phyloP scores from a whole-genome alignment of 2,329 filamentous ascomycete species.

The Botrytis squamosa region DNA sequence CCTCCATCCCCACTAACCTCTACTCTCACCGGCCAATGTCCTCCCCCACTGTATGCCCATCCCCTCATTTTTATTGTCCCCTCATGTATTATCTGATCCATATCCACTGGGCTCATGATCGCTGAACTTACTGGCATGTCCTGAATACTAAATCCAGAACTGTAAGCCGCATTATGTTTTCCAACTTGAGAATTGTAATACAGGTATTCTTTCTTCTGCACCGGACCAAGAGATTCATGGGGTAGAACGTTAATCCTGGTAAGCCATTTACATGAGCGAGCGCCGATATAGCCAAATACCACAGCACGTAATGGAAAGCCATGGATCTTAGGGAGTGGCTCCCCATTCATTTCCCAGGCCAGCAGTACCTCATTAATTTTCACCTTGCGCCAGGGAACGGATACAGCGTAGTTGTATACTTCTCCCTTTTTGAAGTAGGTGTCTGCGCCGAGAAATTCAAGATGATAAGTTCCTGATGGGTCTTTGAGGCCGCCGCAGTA shows the following conservation, averaged over 20 bases:
- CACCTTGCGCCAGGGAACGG: conserved; percentile 66
- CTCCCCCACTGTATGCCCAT: conserved; percentile 68
- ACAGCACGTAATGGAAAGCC: conserved; percentile 63
- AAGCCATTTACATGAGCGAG: conserved; percentile 68
- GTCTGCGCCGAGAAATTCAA: conserved; percentile 69
- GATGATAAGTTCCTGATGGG: conserved; percentile 53
- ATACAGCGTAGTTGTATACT: conserved; percentile 65
- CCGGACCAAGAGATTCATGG: conserved; percentile 54
- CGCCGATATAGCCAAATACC: conserved; percentile 65
- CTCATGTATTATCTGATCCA: conserved; percentile 43
- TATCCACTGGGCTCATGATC: conserved; percentile 55
- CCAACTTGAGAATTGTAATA: conserved; percentile 68
- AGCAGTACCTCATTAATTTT: conserved; percentile 64
- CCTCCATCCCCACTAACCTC: conserved; percentile 65
- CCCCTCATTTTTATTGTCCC: conserved; percentile 48
- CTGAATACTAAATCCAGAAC: conserved; percentile 64
- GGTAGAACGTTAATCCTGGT: conserved; percentile 61
- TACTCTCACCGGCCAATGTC: conserved; percentile 63
- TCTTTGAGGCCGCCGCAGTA: conserved; percentile 59
- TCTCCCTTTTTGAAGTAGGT: conserved; percentile 68
- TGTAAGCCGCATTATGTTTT: conserved; percentile 59
- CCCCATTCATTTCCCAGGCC: conserved; percentile 67
- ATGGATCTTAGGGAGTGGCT: conserved; percentile 61
- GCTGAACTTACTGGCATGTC: conserved; percentile 68
- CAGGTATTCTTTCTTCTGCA: conserved; percentile 64